Base-by-base conservation (phyloP, 306 rosid genomes). In the Purshia tridentata region DNA sequence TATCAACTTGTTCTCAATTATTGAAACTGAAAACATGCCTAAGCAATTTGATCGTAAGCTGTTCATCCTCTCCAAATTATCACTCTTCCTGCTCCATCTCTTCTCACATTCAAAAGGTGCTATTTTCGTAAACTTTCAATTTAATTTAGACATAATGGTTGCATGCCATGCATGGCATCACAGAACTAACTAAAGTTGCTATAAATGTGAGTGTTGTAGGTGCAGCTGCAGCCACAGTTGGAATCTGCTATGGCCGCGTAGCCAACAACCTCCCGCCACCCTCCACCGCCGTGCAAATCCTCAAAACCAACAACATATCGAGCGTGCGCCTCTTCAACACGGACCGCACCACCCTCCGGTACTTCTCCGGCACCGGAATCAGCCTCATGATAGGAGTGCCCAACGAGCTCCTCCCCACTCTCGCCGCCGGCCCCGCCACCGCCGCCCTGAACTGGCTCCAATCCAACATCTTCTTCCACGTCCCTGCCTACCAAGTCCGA, bases 391-490 rank as follows among this genome's bases (percentile, higher is more conserved):
- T 77, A 37, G 79, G 85, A 3, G 82, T 69, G 40, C 72, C 85
- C n/a, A 77, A 81, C 35, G 79, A 77, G 40, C 56, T 81, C 85
- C 82, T 81, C 65, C 82, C 81, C 72, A 19, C 29, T 10, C 79
- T 81, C 6, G 20, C 81, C 68, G 44, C 78, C n/a, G 6, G 55
- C 57, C 3, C 53, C 16, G 20, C 42, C 57, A 3, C 59, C 16
- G 44, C 16, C 12, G 8, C 85, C 42, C 44, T 69, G 3, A 23
- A 63, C 12, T 81, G 82, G 85, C 82, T 81, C 73, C 76, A 68
- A 47, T 72, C 74, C n/a, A 41, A 60, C 71, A 9, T 81, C 46
- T 73, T 77, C 14, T 41, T 45, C 42, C 23, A 45, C 58, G 6
- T 77, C 23, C 67, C 76, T 0, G 14, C 81, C 35, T 13, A 45